Evolutionary conservation across 129 eudicot genomes (phyloP).

Genomic region (Centrapalus pauciflorus): DNA sequence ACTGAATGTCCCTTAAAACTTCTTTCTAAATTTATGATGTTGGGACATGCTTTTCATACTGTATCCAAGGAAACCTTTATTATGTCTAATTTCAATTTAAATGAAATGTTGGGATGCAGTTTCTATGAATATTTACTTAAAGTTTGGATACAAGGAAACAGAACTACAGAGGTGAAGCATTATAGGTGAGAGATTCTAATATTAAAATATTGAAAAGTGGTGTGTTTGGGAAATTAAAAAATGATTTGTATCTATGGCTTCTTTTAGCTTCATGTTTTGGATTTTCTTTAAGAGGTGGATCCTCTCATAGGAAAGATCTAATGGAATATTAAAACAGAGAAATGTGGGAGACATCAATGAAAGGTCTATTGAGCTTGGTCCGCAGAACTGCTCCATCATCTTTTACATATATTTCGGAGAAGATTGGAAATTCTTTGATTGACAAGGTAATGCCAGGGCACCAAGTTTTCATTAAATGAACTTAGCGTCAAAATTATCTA

Average conservation of each 20-base stretch:
- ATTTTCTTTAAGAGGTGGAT: not conserved
- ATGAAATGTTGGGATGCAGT: conserved; percentile 46
- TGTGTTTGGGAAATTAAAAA: not conserved
- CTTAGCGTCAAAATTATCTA: not conserved
- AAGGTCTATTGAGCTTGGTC: conserved; percentile 86
- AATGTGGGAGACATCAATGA: conserved; percentile 99
- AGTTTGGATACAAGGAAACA: conserved; percentile 99
- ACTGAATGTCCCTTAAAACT: not conserved
- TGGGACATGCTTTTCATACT: not conserved
- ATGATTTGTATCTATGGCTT: not conserved
- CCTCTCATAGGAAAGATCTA: not conserved
- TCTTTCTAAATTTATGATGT: not conserved
- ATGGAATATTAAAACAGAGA: conserved; percentile 50
- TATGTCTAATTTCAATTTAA: not conserved
- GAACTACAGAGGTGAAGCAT: conserved; percentile 71
- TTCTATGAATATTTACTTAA: conserved; percentile 96
- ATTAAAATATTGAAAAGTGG: not conserved
- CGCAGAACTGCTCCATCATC: conserved; percentile 84
- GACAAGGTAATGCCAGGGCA: conserved; percentile 57
- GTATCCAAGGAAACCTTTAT: not conserved
- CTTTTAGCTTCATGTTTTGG: not conserved
- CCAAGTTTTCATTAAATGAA: not conserved
- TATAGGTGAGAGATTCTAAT: conserved; percentile 57
- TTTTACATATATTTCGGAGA: conserved; percentile 82
- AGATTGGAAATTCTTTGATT: conserved; percentile 60